Evolutionary conservation across 441 rosid species (phyloP).

Genomic region (Adansonia gregorii): DNA sequence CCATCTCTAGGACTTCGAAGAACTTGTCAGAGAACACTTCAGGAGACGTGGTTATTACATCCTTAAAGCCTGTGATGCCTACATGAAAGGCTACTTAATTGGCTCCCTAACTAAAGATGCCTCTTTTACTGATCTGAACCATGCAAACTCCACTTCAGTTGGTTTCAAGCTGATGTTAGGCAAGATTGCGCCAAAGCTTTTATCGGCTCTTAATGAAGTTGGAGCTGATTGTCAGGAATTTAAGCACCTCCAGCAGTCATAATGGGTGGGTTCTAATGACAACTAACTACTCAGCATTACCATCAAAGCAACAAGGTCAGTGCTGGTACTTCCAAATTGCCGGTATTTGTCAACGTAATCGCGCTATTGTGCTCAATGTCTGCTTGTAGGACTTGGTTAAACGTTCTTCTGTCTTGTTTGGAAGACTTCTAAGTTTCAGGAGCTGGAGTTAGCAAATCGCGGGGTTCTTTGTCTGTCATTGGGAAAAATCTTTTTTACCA

Average conservation of each 20-base stretch:
- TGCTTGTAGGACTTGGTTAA: slow-evolving; percentile 20
- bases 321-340: slow-evolving; percentile 30
- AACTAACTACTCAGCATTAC: slow-evolving; percentile 11
- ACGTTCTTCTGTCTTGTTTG: slow-evolving; percentile 5
- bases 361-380: slow-evolving; percentile 13
- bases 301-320: slow-evolving; percentile 41
- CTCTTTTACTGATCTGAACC: slow-evolving; percentile 42
- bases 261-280: slow-evolving; percentile 13
- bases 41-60: slow-evolving; percentile 77
- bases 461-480: not conserved
- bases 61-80: slow-evolving; percentile 90
- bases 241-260: slow-evolving; percentile 64
- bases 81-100: slow-evolving; percentile 85
- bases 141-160: slow-evolving; percentile 73
- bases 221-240: slow-evolving; percentile 80
- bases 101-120: slow-evolving; percentile 83
- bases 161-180: slow-evolving; percentile 98
- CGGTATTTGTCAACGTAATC: not conserved
- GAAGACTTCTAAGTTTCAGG: not conserved
- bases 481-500: not conserved
- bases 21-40: slow-evolving; percentile 77
- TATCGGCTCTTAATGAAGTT: slow-evolving; percentile 56
- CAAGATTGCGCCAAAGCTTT: slow-evolving; percentile 81
- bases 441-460: not conserved
- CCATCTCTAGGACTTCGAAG: slow-evolving; percentile 71